These are phyloP conservation scores for Poronia punctata DNA, from an alignment of 495 filamentous ascomycete genomes.

Conservation along the genomic window DNA sequence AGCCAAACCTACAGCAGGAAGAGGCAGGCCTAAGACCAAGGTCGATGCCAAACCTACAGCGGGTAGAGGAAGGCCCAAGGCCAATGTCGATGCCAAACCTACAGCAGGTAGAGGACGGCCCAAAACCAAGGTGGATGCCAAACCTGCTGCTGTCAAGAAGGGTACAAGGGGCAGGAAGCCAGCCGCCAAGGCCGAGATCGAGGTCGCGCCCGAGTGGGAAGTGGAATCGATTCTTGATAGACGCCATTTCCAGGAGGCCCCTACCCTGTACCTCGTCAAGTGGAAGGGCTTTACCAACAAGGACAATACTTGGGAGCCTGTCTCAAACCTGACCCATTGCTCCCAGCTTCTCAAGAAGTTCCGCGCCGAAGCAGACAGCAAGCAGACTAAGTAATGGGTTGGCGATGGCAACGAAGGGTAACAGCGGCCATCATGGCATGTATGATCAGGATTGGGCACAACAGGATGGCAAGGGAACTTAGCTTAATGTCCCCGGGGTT, in stretches of 20 bases:
- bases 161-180: slow-evolving; percentile 3
- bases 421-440: too few species aligned
- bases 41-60: slow-evolving; percentile 1
- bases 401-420: too few species aligned
- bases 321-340: slow-evolving; percentile 5
- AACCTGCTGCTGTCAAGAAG: neutral
- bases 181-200: slow-evolving; percentile 15
- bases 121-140: too few species aligned
- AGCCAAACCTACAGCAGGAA: too few species aligned
- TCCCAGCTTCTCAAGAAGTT: neutral
- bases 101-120: too few species aligned
- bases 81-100: too few species aligned
- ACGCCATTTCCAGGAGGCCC: slow-evolving; percentile 23
- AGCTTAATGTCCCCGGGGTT: too few species aligned
- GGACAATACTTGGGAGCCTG: slow-evolving; percentile 39
- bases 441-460: too few species aligned
- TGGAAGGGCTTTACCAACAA: slow-evolving; percentile 30
- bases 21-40: slow-evolving; percentile 5
- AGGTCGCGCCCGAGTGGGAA: slow-evolving; percentile 30
- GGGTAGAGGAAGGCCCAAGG: too few species aligned
- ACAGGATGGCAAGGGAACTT: too few species aligned
- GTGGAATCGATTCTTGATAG: slow-evolving; percentile 32
- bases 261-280: slow-evolving; percentile 33
- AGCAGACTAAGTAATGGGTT: too few species aligned
- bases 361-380: too few species aligned